Evolutionary conservation across 805 yeast genomes (phyloP).

Genomic region (Sungouiozyma ichnusensis): DNA sequence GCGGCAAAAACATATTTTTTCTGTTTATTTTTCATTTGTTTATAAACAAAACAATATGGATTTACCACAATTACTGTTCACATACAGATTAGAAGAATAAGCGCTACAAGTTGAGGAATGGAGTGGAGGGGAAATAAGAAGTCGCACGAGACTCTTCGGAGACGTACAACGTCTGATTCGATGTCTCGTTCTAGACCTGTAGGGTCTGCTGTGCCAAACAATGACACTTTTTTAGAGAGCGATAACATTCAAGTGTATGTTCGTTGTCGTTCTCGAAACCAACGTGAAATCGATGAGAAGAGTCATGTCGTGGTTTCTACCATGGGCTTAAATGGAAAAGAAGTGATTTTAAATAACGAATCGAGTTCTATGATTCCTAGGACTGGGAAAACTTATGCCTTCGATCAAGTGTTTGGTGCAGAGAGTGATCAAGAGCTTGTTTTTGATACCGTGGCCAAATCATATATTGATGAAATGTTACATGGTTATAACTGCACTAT

Average conservation of each 20-base stretch:
- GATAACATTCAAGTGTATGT: constrained; percentile 44
- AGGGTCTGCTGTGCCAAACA: neutral
- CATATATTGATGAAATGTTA: constrained; percentile 50
- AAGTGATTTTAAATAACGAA: constrained; percentile 25
- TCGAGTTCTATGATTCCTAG: constrained; percentile 10
- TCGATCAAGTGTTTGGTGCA: constrained; percentile 75
- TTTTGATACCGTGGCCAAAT: constrained; percentile 53
- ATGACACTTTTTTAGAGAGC: constrained; percentile 1
- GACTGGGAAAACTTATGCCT: constrained; percentile 43
- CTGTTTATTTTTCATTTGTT: neutral
- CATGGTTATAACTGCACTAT: constrained; percentile 69
- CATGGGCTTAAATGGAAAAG: constrained; percentile 35
- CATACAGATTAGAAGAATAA: too few species aligned
- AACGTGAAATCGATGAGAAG: constrained; percentile 43
- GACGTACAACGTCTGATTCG: neutral
- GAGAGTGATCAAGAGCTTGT: constrained; percentile 63
- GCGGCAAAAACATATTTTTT: neutral
- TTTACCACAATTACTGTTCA: too few species aligned
- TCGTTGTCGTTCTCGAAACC: constrained; percentile 46
- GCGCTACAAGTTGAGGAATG: too few species aligned
- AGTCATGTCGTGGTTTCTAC: constrained; percentile 47
- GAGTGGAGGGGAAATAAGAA: neutral
- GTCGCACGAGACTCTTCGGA: neutral
- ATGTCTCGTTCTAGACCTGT: neutral
- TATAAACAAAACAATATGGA: neutral